phyloP scores from a whole-genome alignment of 2,329 filamentous ascomycete species.

The Aspergillus brasiliensis region DNA sequence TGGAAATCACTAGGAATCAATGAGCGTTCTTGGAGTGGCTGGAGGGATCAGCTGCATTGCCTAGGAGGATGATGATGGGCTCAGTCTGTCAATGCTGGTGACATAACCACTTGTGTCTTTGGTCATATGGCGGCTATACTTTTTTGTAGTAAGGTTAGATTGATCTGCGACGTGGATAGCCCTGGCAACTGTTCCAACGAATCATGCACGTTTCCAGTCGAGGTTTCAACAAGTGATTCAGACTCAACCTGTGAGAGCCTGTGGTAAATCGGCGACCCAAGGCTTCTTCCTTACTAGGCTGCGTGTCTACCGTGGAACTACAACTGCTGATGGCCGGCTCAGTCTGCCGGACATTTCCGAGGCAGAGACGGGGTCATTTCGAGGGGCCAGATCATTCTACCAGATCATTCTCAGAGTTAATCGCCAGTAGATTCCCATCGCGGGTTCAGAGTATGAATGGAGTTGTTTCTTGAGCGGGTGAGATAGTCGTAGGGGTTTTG shows the following conservation, averaged over 20 bases:
- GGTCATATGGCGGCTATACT: not conserved
- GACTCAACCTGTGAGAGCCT: not conserved
- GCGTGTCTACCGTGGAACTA: not conserved
- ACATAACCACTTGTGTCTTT: not conserved
- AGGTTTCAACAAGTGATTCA: not conserved
- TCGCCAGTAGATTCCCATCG: no score
- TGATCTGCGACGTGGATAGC: not conserved
- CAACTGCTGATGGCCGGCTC: not conserved
- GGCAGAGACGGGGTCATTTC: not conserved
- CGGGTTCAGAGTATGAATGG: no score
- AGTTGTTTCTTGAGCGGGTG: no score
- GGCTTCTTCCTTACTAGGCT: not conserved
- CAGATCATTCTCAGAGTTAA: not conserved
- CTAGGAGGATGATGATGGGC: not conserved
- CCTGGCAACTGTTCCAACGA: not conserved
- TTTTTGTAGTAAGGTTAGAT: not conserved
- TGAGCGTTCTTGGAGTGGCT: slow-evolving; percentile 5
- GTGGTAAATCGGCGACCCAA: not conserved
- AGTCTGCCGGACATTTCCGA: not conserved
- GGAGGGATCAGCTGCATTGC: not conserved
- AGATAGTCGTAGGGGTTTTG: no score
- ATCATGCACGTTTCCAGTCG: not conserved
- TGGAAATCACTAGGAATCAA: not conserved
- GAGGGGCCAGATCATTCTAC: not conserved
- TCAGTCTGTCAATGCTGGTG: not conserved